Evolutionary conservation across 805 yeast genomes (phyloP).

Genomic region (Maudiozyma serrabonitensis): DNA sequence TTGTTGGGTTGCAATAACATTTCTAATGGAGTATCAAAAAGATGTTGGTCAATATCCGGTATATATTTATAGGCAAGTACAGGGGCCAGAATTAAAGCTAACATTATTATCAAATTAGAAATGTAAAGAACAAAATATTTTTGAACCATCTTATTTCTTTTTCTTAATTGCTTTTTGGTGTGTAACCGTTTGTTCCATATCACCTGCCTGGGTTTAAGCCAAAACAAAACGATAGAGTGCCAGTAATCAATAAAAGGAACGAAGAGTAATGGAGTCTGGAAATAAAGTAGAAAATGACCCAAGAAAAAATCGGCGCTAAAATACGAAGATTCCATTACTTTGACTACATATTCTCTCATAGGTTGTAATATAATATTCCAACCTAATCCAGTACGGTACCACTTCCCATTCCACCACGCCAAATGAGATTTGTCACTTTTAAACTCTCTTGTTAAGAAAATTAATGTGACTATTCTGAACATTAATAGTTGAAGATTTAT

Average conservation of each 20-base stretch:
- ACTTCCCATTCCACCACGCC: constrained; percentile 76
- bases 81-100: constrained; percentile 40
- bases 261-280: constrained; percentile 51
- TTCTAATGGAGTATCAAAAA: constrained; percentile 24
- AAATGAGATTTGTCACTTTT: constrained; percentile 48
- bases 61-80: constrained; percentile 29
- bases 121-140: constrained; percentile 41
- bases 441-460: constrained; percentile 52
- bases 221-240: constrained; percentile 58
- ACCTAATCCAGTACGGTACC: constrained; percentile 56
- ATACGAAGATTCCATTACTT: constrained; percentile 54
- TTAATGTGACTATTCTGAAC: constrained; percentile 40
- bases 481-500: constrained; percentile 49
- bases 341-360: constrained; percentile 51
- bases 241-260: constrained; percentile 55
- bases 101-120: constrained; percentile 31
- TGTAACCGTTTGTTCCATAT: constrained; percentile 30
- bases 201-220: constrained; percentile 50
- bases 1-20: constrained; percentile 47
- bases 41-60: constrained; percentile 17
- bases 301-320: constrained; percentile 56
- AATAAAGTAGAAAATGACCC: constrained; percentile 47
- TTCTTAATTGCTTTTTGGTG: constrained; percentile 31
- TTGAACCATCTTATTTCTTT: constrained; percentile 33
- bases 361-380: constrained; percentile 56